A percentile compares a stretch with the other conserved stretches of the same genome.
phyloP scores from a whole-genome alignment of 768 basidiomycete genomes.

The Tricholoma furcatifolium region DNA sequence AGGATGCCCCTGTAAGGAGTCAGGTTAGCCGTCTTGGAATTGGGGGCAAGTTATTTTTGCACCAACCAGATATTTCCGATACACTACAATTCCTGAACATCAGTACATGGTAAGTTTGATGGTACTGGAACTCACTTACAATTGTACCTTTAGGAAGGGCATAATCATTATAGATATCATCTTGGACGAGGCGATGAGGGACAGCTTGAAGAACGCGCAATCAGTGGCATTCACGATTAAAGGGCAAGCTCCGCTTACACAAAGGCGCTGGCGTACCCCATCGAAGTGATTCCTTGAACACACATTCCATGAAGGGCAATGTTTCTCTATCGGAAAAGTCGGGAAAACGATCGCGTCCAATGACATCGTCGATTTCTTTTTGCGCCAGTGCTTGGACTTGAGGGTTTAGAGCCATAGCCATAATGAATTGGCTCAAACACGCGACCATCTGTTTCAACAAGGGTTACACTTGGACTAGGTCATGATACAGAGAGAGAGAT shows the following conservation, averaged over 20 bases:
- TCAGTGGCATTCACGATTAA: background rate
- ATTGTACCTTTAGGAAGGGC: conserved; percentile 16
- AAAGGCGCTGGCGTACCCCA: conserved; percentile 18
- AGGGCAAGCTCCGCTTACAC: conserved; percentile 3
- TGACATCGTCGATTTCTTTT: conserved; percentile 17
- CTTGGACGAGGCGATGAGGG: conserved; percentile 16
- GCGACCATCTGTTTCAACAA: conserved; percentile 11
- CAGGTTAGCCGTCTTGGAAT: too few species aligned
- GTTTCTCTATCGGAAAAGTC: conserved; percentile 15
- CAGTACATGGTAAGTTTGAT: background rate
- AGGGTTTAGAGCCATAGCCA: conserved; percentile 18
- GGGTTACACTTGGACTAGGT: background rate
- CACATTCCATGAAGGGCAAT: conserved; percentile 18
- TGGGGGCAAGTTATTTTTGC: background rate
- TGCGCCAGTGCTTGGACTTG: conserved; percentile 15
- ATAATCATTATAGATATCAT: conserved; percentile 17
- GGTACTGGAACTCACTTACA: conserved; percentile 2
- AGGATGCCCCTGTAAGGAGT: conserved; percentile 13
- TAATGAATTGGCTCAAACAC: conserved; percentile 15
- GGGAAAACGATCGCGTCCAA: conserved; percentile 16
- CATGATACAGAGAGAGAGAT: background rate
- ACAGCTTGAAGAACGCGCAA: conserved; percentile 9
- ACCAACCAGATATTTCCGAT: conserved; percentile 17
- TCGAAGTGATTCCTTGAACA: conserved; percentile 18
- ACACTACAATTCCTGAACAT: conserved; percentile 2